Evolutionary conservation across 345 rosid species (phyloP).

Genomic region (Erysimum cheiranthoides): DNA sequence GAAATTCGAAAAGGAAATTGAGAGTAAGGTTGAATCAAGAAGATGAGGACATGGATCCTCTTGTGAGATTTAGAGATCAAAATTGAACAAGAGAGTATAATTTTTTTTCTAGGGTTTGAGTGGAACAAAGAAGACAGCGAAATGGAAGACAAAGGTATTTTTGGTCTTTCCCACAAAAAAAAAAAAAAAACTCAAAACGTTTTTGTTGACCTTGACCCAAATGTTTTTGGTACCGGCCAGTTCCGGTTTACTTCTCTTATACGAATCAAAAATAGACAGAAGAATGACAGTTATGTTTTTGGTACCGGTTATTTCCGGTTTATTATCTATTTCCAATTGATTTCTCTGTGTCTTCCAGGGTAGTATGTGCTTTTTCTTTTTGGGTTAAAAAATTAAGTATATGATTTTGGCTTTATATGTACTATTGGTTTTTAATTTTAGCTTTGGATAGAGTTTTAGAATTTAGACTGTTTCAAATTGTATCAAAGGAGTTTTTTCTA

Average conservation of each 20-base stretch:
- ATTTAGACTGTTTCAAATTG: no score
- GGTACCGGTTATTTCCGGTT: slow-evolving; percentile 3
- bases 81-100: slow-evolving; percentile 11
- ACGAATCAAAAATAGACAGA: not conserved
- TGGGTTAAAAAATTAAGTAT: no score
- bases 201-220: slow-evolving; percentile 41
- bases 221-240: slow-evolving; percentile 12
- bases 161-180: slow-evolving; percentile 1
- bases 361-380: no score
- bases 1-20: not conserved
- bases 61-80: slow-evolving; percentile 23
- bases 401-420: no score
- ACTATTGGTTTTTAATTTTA: no score
- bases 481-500: no score
- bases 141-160: slow-evolving; percentile 21
- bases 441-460: not conserved
- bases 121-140: slow-evolving; percentile 38
- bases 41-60: slow-evolving; percentile 12
- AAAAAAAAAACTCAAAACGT: slow-evolving; percentile 18
- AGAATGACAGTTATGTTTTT: not conserved
- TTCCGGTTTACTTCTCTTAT: slow-evolving; percentile 8
- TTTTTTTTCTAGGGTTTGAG: slow-evolving; percentile 40
- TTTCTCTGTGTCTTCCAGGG: not conserved
- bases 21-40: slow-evolving; percentile 22
- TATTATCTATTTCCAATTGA: not conserved